These are phyloP conservation scores for Lentinula raphanica DNA, from an alignment of 768 basidiomycete species.

Conservation along the genomic window DNA sequence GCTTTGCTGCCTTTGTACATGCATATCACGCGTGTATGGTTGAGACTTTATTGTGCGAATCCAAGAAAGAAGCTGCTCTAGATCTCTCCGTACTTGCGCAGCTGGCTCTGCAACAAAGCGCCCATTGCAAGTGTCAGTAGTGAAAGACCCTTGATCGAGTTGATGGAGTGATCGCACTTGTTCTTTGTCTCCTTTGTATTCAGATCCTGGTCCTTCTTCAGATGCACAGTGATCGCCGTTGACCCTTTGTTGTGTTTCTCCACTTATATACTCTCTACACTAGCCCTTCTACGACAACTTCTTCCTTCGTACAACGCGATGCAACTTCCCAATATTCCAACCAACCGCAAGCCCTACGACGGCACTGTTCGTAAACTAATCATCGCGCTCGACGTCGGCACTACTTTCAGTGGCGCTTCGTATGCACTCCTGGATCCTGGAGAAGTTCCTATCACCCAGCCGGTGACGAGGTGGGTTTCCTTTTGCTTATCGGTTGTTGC, in stretches of 20 bases:
- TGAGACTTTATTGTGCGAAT: not conserved
- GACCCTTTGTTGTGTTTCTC: not conserved
- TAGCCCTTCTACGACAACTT: not conserved
- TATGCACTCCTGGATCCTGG: conserved; percentile 38
- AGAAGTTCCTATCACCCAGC: conserved; percentile 26
- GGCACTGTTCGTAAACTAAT: conserved; percentile 24
- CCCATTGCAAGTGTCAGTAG: not conserved
- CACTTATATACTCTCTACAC: not conserved
- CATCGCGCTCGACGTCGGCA: conserved; percentile 25
- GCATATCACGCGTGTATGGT: not conserved
- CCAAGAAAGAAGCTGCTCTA: not conserved
- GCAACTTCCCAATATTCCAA: not conserved
- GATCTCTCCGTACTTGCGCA: not conserved
- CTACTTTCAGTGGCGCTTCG: conserved; percentile 27
- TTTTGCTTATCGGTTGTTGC: not conserved
- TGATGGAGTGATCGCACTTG: too few relatives aligned
- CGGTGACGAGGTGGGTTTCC: conserved; percentile 7
- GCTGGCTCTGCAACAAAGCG: not conserved
- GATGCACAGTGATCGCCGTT: not conserved
- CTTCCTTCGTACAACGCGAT: not conserved
- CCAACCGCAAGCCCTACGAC: conserved; percentile 22
- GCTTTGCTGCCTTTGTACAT: not conserved
- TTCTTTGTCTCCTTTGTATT: too few relatives aligned
- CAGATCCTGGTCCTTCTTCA: not conserved
- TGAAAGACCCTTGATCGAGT: not conserved